Conservation (phyloP, 2,329 filamentous ascomycete genomes). For the Pleurostoma richardsiae region DNA sequence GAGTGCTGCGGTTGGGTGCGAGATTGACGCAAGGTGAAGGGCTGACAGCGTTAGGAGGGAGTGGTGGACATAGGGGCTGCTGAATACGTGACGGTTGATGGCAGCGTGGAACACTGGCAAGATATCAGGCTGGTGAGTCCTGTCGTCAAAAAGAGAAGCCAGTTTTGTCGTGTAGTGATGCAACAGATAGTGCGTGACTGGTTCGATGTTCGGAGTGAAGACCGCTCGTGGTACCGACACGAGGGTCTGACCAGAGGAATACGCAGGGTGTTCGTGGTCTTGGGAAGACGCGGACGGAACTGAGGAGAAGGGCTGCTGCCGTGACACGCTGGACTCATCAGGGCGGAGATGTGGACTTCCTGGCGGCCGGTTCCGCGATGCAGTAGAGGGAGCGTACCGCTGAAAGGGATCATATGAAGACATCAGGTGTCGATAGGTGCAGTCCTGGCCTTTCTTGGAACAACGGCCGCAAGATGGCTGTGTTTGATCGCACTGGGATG, state of each 20-base stretch:
- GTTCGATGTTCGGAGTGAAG: neutral
- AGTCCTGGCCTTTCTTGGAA: neutral
- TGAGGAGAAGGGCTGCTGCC: too few species aligned
- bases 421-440: neutral
- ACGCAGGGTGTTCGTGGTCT: neutral
- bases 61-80: neutral
- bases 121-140: neutral
- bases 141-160: neutral
- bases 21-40: neutral
- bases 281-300: conserved; percentile 3
- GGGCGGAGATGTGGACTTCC: neutral
- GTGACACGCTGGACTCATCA: neutral
- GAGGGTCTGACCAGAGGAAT: neutral
- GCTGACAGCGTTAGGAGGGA: neutral
- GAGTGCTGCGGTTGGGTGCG: neutral
- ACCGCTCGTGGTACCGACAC: neutral
- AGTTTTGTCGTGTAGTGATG: neutral
- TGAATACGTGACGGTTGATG: neutral
- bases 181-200: neutral
- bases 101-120: neutral
- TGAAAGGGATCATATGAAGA: neutral
- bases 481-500: neutral
- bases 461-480: neutral
- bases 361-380: neutral
- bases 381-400: neutral